These are phyloP conservation scores for Metroxylon sagu DNA, from an alignment of 176 grass and related monocot species.

Conservation along the genomic window DNA sequence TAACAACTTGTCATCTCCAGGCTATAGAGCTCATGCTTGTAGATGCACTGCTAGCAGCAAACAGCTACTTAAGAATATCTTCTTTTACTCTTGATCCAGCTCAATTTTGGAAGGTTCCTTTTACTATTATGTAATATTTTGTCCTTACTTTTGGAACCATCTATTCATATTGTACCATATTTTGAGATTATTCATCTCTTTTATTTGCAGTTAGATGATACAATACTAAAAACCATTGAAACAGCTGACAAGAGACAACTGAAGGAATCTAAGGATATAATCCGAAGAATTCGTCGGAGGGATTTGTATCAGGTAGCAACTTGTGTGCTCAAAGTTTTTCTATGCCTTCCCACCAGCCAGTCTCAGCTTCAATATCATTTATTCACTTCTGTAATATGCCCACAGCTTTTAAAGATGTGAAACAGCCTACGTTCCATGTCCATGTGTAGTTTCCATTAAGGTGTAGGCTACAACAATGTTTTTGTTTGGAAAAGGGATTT, in stretches of 20 bases:
- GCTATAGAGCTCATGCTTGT: slow-evolving; percentile 93
- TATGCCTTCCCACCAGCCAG: background rate
- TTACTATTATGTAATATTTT: slow-evolving; percentile 5
- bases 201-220: slow-evolving; percentile 75
- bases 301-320: slow-evolving; percentile 66
- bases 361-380: too few species aligned
- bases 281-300: slow-evolving; percentile 68
- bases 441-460: too few species aligned
- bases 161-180: too few species aligned
- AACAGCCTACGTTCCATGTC: too few species aligned
- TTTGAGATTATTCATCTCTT: slow-evolving; percentile 3
- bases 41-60: slow-evolving; percentile 64
- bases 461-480: too few species aligned
- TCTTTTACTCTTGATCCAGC: slow-evolving; percentile 63
- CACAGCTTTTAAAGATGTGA: too few species aligned
- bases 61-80: slow-evolving; percentile 72
- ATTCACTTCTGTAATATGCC: too few species aligned
- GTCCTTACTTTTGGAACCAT: too few species aligned
- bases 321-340: background rate
- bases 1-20: slow-evolving; percentile 30
- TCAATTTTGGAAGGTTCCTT: slow-evolving; percentile 83
- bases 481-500: too few species aligned
- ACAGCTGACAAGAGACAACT: slow-evolving; percentile 47
- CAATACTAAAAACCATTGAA: slow-evolving; percentile 79
- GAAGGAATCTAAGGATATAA: slow-evolving; percentile 69